A percentile compares a stretch with the other conserved stretches of the same genome.
Evolutionary conservation across 2,329 filamentous ascomycete species (phyloP).

Genomic region (Penicillium sp.): DNA sequence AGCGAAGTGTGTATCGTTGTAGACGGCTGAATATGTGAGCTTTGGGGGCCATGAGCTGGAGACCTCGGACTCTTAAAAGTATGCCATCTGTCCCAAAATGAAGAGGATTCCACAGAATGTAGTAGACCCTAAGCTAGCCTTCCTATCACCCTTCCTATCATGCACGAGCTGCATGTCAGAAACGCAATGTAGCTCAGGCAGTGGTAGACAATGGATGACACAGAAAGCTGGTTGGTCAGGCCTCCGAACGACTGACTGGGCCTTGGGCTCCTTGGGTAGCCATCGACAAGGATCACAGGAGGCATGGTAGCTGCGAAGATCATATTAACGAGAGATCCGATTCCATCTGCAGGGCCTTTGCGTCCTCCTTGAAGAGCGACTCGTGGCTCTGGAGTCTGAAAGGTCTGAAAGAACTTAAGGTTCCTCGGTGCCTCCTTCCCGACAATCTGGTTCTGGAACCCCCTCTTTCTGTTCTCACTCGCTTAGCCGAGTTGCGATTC

Average conservation of each 20-base stretch:
- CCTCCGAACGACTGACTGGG: background rate
- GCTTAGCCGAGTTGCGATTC: slow-evolving; percentile 4
- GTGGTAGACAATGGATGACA: background rate
- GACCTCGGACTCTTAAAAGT: background rate
- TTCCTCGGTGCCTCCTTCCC: slow-evolving; percentile 17
- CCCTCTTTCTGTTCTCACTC: slow-evolving; percentile 16
- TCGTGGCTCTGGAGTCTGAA: background rate
- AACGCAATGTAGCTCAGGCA: background rate
- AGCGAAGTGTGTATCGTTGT: background rate
- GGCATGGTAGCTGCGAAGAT: background rate
- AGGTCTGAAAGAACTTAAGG: background rate
- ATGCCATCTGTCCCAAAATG: background rate
- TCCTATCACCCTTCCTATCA: background rate
- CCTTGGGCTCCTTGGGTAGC: background rate
- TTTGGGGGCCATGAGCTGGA: background rate
- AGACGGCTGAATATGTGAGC: background rate
- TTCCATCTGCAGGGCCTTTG: background rate
- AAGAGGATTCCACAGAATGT: background rate
- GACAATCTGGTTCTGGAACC: slow-evolving; percentile 27
- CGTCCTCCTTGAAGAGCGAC: no score
- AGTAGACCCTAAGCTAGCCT: background rate
- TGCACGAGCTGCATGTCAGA: background rate
- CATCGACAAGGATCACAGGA: background rate
- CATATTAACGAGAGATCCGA: background rate
- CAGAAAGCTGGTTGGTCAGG: background rate